Base-by-base conservation (phyloP, 2,329 filamentous ascomycete genomes). In the Talaromyces pinophilus region DNA sequence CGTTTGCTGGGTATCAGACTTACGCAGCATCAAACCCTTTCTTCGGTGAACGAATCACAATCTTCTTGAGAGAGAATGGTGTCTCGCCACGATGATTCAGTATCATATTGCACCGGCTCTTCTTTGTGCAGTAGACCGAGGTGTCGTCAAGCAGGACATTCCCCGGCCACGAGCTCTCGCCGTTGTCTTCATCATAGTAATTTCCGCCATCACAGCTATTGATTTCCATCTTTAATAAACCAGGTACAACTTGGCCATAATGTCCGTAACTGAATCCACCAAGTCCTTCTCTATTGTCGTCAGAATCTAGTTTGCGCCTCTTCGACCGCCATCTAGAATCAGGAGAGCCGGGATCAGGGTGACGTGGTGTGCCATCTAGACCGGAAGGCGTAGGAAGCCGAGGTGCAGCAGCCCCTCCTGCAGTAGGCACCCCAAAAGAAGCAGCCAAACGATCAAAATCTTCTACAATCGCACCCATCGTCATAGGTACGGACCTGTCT, bases 91-190 rank as follows among this genome's bases (percentile, higher is more conserved):
- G 88, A 76, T 98, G 94, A 67, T 88, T 87, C 65, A 98, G 79
- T 13, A 98, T 84, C 71, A 98, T 87, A 74, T 97, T 97, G 81
- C 93, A 97, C 66, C 88, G 87, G 68, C 90, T 90, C n/a, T 88
- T 89, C 76, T 94, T 92, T 44, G 93, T 96, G 79, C 93, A 96
- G 75, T 97, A 98, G 2, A 97, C 92, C 11, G 90, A 91, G 66
- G 84, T 84, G 77, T 98, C 92, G 75, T 93, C 89, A 71, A 87
- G 88, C 68, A 98, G 83, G 33, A 97, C 89, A 75, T 97, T 97
- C 71, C 93, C 91, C 22, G 90, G 88, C 13, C 86, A 85, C 69
- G 92, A 91, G 35, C 78, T 79, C 42, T 81, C 81, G 11, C 83
- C 80, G 64, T 82, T 75, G 19, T 77, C 80, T 71, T 88, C 86